Conservation (phyloP, 2,329 filamentous ascomycete species). For the Trichoderma guizhouense region DNA sequence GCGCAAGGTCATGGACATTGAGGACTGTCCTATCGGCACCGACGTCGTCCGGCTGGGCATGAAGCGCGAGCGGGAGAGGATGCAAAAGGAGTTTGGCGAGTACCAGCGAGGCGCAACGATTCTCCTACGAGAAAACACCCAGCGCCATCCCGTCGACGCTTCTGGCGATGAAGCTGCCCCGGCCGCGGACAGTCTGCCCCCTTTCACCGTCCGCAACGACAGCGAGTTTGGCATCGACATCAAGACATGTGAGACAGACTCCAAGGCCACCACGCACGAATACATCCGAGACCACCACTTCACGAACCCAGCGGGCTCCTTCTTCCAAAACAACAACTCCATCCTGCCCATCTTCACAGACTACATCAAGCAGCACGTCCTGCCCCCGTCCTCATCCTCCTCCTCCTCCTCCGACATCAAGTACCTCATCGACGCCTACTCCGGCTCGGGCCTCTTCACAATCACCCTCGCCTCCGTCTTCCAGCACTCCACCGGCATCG, state of each 20-base stretch:
- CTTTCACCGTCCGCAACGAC: conserved; percentile 47
- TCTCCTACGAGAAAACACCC: conserved; percentile 80
- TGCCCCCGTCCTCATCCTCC: conserved; percentile 44
- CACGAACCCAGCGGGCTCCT: conserved; percentile 85
- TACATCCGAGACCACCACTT: conserved; percentile 84
- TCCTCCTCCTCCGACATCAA: conserved; percentile 52
- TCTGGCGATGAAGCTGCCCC: conserved; percentile 24
- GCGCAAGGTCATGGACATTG: conserved; percentile 81
- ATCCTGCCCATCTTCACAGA: conserved; percentile 84
- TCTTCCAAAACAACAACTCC: conserved; percentile 99
- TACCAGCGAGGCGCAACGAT: conserved; percentile 85
- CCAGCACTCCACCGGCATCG: conserved; percentile 81
- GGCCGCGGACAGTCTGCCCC: conserved; percentile 26
- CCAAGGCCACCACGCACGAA: conserved; percentile 78
- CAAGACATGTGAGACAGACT: conserved; percentile 87
- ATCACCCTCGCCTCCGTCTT: conserved; percentile 86
- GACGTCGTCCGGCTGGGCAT: conserved; percentile 78
- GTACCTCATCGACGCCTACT: conserved; percentile 96
- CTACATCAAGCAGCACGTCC: conserved; percentile 78
- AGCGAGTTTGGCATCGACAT: conserved; percentile 61
- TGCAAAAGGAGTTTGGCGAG: conserved; percentile 64
- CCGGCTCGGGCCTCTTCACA: conserved; percentile 93
- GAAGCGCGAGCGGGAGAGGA: conserved; percentile 71
- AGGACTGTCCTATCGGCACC: conserved; percentile 95
- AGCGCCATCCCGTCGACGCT: conserved; percentile 55